A percentile compares a stretch with the other conserved stretches of the same genome.
Conservation (phyloP, 83 land plant species). For the Diphasiastrum complanatum region DNA sequence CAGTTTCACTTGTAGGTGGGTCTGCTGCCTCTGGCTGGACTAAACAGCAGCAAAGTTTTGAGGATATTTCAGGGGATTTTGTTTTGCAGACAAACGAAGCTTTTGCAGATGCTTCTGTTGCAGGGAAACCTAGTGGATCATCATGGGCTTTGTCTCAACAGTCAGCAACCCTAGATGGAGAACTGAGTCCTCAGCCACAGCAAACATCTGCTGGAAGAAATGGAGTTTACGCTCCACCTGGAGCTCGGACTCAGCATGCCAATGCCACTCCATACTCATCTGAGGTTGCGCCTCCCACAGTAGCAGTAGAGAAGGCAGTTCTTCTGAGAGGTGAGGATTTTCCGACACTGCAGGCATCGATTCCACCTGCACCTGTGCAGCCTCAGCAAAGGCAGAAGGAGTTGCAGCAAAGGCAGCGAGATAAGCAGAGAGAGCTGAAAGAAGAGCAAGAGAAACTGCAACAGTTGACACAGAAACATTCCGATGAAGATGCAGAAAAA, state of each 20-base stretch:
- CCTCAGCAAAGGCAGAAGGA: constrained; percentile 49
- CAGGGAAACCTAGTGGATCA: too few relatives aligned
- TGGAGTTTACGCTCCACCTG: constrained; percentile 51
- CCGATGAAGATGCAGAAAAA: constrained; percentile 36
- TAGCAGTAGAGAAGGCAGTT: constrained; percentile 42
- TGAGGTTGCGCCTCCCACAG: not conserved
- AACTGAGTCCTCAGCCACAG: too few relatives aligned
- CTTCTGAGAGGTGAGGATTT: constrained; percentile 93
- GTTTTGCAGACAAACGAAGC: too few relatives aligned
- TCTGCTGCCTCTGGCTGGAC: too few relatives aligned
- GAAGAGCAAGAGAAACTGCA: too few relatives aligned
- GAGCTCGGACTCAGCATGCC: constrained; percentile 24
- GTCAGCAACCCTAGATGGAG: too few relatives aligned
- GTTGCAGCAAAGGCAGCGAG: constrained; percentile 20
- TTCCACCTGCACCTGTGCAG: constrained; percentile 34
- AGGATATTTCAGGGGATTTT: too few relatives aligned
- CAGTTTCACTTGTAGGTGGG: too few relatives aligned
- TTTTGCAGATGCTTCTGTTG: too few relatives aligned
- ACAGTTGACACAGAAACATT: too few relatives aligned
- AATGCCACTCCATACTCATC: not conserved
- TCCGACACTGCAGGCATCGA: constrained; percentile 69
- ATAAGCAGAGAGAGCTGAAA: constrained; percentile 36
- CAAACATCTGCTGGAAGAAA: constrained; percentile 25
- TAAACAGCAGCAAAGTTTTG: too few relatives aligned
- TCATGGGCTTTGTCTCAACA: too few relatives aligned